phyloP scores from a whole-genome alignment of 345 rosid species.

The Boechera retrofracta region DNA sequence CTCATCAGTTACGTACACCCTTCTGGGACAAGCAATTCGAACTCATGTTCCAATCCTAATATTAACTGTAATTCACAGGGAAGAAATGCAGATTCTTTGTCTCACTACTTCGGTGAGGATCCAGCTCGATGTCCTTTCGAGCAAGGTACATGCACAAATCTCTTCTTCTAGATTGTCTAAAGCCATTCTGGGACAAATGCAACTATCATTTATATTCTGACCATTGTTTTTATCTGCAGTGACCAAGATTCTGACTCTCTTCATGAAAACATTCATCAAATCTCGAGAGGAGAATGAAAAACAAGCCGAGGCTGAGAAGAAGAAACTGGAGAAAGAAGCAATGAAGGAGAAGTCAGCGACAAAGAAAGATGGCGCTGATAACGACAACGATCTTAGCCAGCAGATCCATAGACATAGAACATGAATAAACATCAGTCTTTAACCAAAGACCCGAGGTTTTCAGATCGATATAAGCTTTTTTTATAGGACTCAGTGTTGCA shows the following conservation, averaged over 20 bases:
- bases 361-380: conserved; percentile 60
- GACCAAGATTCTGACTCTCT: conserved; percentile 80
- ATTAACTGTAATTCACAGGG: conserved; percentile 64
- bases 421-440: conserved; percentile 21
- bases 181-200: conserved; percentile 3
- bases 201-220: neutral
- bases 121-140: conserved; percentile 98
- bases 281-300: conserved; percentile 83
- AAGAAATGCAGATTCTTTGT: conserved; percentile 91
- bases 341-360: conserved; percentile 63
- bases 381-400: conserved; percentile 43
- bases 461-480: conserved; percentile 32
- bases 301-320: conserved; percentile 87
- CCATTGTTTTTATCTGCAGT: conserved; percentile 56
- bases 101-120: conserved; percentile 97
- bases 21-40: neutral
- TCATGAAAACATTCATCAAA: conserved; percentile 83
- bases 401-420: conserved; percentile 49
- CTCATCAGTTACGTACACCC: neutral
- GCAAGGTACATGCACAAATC: conserved; percentile 63
- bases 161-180: conserved; percentile 18
- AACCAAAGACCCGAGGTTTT: conserved; percentile 21
- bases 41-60: conserved; percentile 33
- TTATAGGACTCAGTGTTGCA: conserved; percentile 34
- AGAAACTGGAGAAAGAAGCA: conserved; percentile 90